Base-by-base conservation (phyloP, 2,329 filamentous ascomycete species). In the Diplodia seriata region DNA sequence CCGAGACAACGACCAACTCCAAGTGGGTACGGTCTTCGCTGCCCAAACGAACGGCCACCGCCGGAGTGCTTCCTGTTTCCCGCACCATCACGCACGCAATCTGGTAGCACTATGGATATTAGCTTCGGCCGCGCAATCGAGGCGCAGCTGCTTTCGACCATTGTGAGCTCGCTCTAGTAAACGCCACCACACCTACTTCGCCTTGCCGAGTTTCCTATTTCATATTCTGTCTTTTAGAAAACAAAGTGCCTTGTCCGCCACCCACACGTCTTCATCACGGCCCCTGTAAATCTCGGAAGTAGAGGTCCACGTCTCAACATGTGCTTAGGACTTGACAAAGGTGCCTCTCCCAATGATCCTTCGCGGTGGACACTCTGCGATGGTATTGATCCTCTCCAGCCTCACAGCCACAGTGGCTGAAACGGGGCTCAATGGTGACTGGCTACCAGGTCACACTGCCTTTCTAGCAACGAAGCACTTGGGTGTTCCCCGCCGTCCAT, bases 81-180 rank as follows among this genome's bases (percentile, higher is more conserved):
- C 36, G n/a, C 33, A 40, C 54, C 9, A 33, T 43, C 18, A 40
- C 33, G 20, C n/a, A 29, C 29, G 15, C 53, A 5, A 59, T 23
- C 14, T 23, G 36, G 56, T 62, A 50, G 57, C 57, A 43, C 57
- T 50, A 50, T 36, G 29, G 40, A 5, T n/a, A 29, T 29, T 50
- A 50, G 56, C 55, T 2, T 38, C 14, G 23, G 20, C 26, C 23
- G 56, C 38, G 7, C 20, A 12, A 47, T 23, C 8, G 36, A 47
- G 38, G 56, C 56, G 26, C 12, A 59, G 38, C 38, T 31, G 38
- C 38, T 14, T 59, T 38, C 56, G 38, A 36, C 23, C 36, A 47
- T 7, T 9, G 36, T 15, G 36, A 15, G 3, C 12, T 29, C 20
- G 23, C 38, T 4, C 56, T 29, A 31, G 14, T 36, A 4, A 47